These are phyloP conservation scores for Cucumis cinereus DNA, from an alignment of 306 rosid genomes.

Conservation along the genomic window DNA sequence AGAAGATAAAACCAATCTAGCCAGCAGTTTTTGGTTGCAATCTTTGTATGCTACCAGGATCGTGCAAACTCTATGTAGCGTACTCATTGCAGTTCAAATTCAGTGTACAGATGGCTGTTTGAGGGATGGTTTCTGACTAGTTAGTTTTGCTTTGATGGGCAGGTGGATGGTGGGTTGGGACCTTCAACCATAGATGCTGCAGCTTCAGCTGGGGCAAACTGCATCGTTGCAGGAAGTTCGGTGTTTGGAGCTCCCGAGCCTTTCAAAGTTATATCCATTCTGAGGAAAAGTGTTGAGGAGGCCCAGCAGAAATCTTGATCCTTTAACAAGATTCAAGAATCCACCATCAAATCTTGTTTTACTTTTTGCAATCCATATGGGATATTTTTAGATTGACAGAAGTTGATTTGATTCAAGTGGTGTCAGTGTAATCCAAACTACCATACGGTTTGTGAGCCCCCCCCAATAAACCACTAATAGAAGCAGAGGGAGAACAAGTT, in stretches of 20 bases:
- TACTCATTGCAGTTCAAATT: neutral
- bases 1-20: neutral
- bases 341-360: neutral
- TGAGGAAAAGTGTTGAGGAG: conserved; percentile 53
- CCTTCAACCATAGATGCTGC: conserved; percentile 78
- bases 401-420: neutral
- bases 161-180: conserved; percentile 98
- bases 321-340: conserved; percentile 2
- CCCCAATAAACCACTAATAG: neutral
- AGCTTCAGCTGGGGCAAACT: conserved; percentile 82
- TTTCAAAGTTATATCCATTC: conserved; percentile 52
- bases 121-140: neutral
- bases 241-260: conserved; percentile 92
- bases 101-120: neutral
- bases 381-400: neutral
- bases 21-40: neutral
- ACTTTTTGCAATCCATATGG: neutral
- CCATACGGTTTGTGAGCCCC: neutral
- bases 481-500: neutral
- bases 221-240: conserved; percentile 96
- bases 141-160: conserved; percentile 14
- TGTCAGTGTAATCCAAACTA: neutral
- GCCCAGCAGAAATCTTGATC: conserved; percentile 37
- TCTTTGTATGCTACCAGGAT: neutral
- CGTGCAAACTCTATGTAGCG: neutral